Evolutionary conservation across 1,284 basidiomycete species (phyloP), one percentile per base, ranked within the genome.

Genomic region (Cryptococcus sp.): DNA sequence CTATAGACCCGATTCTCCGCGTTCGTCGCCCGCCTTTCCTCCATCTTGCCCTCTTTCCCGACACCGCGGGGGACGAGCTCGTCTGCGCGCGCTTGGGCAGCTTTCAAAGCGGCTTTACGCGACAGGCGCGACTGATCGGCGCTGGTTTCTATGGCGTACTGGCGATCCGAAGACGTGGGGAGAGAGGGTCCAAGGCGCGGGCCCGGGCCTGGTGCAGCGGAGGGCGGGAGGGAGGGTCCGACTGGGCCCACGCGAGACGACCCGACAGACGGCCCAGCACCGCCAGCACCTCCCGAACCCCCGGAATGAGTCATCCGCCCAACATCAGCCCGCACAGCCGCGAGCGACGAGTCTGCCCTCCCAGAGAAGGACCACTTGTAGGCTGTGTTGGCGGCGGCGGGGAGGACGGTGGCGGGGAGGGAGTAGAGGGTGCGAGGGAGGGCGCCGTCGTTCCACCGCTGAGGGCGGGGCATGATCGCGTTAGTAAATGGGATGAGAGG

Each of bases 361-460:
- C 54, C 59, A 2, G 68, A 65, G 45, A 76, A 75, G 21, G 61
- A 63, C 73, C 73, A 75, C 55, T 75, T 72, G 56, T 76, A 73
- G 4, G 61, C 67, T 11, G 73, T 76, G 37, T 70, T 66, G 16
- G 68, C 57, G 15, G 68, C 64, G 3, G 71, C 63, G 18, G 64
- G 56, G 3, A 46, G 28, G 12, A 61, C 52, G 1, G 59, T 61
- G 11, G 62, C 51, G 13, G 64, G 51, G 23, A 65, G 61, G 13
- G 43, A 49, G 50, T 77, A 77, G 50, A 69, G 73, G 33, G 61
- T 53, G 9, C 62, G 50, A 4, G 66, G 59, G 2, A 78, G 65
- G 12, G 68, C 67, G 28, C 74, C 71, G 53, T 73, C 68, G 52
- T 78, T 78, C 76, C 76, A 78, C 40, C 75, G 62, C 66, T 74